These are phyloP conservation scores for Larix kaempferi DNA, from an alignment of 75 land plant species.

Conservation along the genomic window DNA sequence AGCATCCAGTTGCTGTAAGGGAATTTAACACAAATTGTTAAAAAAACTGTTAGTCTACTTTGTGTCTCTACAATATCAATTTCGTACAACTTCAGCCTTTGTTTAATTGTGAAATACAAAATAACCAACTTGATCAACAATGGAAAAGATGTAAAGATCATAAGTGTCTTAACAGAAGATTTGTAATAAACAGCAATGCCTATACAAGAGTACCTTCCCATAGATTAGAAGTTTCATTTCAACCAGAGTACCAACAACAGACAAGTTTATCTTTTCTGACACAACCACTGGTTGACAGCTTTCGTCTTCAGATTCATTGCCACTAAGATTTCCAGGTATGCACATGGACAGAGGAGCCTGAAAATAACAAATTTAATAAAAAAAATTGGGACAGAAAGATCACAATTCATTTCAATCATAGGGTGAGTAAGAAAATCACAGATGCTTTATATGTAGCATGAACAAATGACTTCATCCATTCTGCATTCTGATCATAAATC, in stretches of 20 bases:
- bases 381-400: background rate
- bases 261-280: constrained; percentile 52
- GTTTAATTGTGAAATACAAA: background rate
- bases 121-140: background rate
- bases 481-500: background rate
- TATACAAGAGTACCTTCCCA: constrained; percentile 54
- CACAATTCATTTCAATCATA: background rate
- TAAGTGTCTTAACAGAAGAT: background rate
- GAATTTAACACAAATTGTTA: background rate
- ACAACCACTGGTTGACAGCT: constrained; percentile 18
- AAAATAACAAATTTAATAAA: constrained; percentile 1
- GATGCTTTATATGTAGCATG: constrained; percentile 81
- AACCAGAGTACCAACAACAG: constrained; percentile 62
- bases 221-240: constrained; percentile 64
- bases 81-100: background rate
- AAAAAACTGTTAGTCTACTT: background rate
- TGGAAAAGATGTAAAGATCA: background rate
- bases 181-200: background rate
- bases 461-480: constrained; percentile 70
- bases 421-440: constrained; percentile 30
- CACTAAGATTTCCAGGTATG: constrained; percentile 41
- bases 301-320: constrained; percentile 21
- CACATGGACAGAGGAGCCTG: constrained; percentile 62
- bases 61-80: background rate
- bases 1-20: background rate